phyloP scores from a whole-genome alignment of 2,329 filamentous ascomycete species.

The Amphichorda felina region DNA sequence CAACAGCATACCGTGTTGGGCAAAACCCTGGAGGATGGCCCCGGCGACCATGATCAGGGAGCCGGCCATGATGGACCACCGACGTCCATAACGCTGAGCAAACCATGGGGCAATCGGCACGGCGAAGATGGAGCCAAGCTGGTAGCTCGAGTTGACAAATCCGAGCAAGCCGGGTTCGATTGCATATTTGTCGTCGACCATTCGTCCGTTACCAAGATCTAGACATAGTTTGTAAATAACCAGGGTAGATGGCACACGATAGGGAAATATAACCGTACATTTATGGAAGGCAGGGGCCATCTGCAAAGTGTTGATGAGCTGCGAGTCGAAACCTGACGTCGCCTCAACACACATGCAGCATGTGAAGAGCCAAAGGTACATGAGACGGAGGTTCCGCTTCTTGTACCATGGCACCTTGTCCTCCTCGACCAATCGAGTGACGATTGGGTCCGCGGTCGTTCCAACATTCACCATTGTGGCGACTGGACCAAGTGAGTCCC shows the following conservation, averaged over 20 bases:
- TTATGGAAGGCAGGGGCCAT: constrained; percentile 23
- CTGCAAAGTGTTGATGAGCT: constrained; percentile 26
- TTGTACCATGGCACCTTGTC: constrained; percentile 34
- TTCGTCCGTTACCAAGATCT: constrained; percentile 11
- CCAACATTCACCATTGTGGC: constrained; percentile 6
- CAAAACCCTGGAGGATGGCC: constrained; percentile 30
- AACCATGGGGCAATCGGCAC: constrained; percentile 40
- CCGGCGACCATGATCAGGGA: constrained; percentile 16
- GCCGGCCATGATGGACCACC: constrained; percentile 18
- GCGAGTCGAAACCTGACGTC: constrained; percentile 43
- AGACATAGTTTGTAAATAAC: not conserved
- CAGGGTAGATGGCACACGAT: too few species aligned
- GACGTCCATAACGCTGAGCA: constrained; percentile 32
- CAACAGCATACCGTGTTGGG: constrained; percentile 26
- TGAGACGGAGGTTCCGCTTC: constrained; percentile 37
- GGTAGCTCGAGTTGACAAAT: constrained; percentile 41
- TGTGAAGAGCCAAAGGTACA: constrained; percentile 40
- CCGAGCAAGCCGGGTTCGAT: constrained; percentile 24
- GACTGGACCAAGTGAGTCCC: not conserved
- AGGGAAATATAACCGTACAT: constrained; percentile 11
- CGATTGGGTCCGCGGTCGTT: constrained; percentile 13
- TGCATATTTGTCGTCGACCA: constrained; percentile 5
- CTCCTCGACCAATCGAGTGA: constrained; percentile 18
- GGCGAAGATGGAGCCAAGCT: constrained; percentile 39
- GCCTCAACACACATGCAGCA: constrained; percentile 45